These are phyloP conservation scores for Vigna reflexopilosa DNA, from an alignment of 306 rosid species.

Conservation along the genomic window DNA sequence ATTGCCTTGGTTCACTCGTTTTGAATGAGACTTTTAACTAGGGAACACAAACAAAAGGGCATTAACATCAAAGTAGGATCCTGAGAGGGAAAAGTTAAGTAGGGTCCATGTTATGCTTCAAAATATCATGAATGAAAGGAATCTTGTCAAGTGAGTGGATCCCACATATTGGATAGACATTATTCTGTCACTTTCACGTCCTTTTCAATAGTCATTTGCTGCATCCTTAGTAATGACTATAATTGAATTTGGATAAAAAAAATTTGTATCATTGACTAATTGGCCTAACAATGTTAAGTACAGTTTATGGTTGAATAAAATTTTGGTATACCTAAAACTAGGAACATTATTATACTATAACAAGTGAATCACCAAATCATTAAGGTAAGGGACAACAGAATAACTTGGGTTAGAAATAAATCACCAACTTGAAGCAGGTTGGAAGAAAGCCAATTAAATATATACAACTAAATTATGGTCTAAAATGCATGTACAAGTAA, in stretches of 20 bases:
- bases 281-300: background rate
- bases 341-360: background rate
- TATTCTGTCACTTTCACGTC: constrained; percentile 26
- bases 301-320: background rate
- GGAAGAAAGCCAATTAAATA: constrained; percentile 31
- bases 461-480: constrained; percentile 32
- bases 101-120: background rate
- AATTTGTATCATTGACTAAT: background rate
- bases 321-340: background rate
- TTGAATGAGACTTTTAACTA: constrained; percentile 3
- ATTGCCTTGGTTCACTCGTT: background rate
- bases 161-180: background rate
- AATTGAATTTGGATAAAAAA: background rate
- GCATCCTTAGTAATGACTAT: background rate
- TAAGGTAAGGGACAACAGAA: background rate
- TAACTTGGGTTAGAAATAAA: constrained; percentile 17
- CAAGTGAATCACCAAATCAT: constrained; percentile 24
- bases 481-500: constrained; percentile 46
- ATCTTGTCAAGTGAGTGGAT: constrained; percentile 45
- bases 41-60: constrained; percentile 27
- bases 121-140: constrained; percentile 42
- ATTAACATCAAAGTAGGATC: constrained; percentile 33
- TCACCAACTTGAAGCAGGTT: constrained; percentile 35
- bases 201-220: constrained; percentile 13
- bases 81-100: constrained; percentile 3